Base-by-base conservation (phyloP, 305 asterid species). In the Rubia tinctorum region DNA sequence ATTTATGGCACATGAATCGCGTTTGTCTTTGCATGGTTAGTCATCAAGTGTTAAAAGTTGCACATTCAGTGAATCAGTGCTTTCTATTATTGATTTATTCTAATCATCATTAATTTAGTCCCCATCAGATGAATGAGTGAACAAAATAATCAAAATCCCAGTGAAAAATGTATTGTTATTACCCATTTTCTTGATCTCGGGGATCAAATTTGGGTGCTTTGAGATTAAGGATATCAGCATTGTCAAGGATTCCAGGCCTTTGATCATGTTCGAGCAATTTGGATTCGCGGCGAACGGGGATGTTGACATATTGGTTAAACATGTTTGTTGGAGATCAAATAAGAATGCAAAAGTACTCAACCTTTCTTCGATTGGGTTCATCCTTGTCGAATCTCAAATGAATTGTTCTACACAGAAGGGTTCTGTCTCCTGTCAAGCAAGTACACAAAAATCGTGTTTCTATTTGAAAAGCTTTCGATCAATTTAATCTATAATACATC, bases 291-390 rank as follows among this genome's bases (percentile, higher is more conserved):
- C 74, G 0, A 40, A 66, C 23, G 82, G 85, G 2, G 69, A 72
- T 25, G 82, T 72, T 39, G 73, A 60, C 67, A 66, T 81, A n/a
- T 75, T 74, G 8, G 43, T 72, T 11, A 71, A 61, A 27, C 68
- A 68, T 56, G 80, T 78, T 43, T 62, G 63, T 2, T 77, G 78
- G 81, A 80, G 53, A 71, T 56, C 78, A 7, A 51, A 69, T 17
- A 74, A 61, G 14, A 82, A 64, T 2, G 47, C 70, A 27, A 73
- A 76, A 27, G 75, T 75, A 15, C 71, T 69, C 51, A 72, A 55
- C 58, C 80, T 79, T 60, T 71, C 84, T 65, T 69, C 80, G 9
- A 76, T 78, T 80, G 84, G 84, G 34, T 78, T 81, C 80, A 75
- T 79, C 73, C 80, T 81, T 62, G 77, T 6, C 43, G 72, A 70